Base-by-base conservation (phyloP, 768 basidiomycete species). In the Trichaptum fuscoviolaceum region DNA sequence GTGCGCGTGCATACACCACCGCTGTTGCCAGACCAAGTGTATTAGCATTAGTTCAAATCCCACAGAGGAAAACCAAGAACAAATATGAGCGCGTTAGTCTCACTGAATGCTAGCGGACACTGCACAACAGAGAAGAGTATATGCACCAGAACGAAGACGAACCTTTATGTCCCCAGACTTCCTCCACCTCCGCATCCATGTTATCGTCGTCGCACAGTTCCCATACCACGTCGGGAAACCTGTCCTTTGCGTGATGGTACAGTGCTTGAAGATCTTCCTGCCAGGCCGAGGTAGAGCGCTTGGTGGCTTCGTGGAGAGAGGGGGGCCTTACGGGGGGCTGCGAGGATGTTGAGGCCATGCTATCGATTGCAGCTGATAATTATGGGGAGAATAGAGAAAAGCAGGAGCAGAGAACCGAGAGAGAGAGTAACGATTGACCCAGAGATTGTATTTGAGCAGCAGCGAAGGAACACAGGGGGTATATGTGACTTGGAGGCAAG, bases 201-300 rank as follows among this genome's bases (percentile, higher is more conserved):
- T 82, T 82, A 63, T 84, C 83, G 35, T 85, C 86, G 52, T 72
- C 78, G 0, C 74, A 75, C 23, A 89, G 81, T 75, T 89, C 87
- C 96, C 96, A 99, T n/a, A 93, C 87, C 63, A 99, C 95, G 78
- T 99, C 96, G n/a, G 92, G 91, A 73, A 95, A 99, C 66, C 93
- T 84, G 68, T 96, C 92, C 76, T 91, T 91, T n/a, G 95, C 90
- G 64, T 88, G 82, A 69, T 84, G 83, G 76, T 94, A 96, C 57
- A 98, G 84, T 7, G 81, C 72, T 66, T 87, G 83, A 4, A 98
- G 84, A 78, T 98, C 89, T n/a, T 76, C 74, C 71, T 93, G 90
- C 96, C 96, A 98, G 20, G 80, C 77, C 5, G 78, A 72, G 0
- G 91, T 93, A 1, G 92, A 93, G 66, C 83, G 80, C 68, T 81